Conservation (phyloP, 2,329 filamentous ascomycete genomes). For the Colletotrichum musicola region DNA sequence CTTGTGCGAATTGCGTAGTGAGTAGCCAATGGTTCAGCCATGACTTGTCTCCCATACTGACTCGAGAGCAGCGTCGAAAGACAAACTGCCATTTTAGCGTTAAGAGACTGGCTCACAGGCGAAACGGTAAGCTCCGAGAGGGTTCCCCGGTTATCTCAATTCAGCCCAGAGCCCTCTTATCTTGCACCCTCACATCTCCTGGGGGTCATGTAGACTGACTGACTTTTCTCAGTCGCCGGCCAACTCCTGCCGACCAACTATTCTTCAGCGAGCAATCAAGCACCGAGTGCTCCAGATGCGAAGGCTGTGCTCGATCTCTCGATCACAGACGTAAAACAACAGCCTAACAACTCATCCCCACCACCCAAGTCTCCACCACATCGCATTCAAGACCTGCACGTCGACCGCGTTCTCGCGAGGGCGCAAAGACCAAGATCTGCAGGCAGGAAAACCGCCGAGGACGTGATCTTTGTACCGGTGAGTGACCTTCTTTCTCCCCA, state of each 20-base stretch:
- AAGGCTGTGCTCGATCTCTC: conserved; percentile 26
- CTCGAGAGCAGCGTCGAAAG: conserved; percentile 26
- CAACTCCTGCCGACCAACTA: conserved; percentile 37
- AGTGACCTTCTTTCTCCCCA: not conserved
- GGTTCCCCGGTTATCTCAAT: not conserved
- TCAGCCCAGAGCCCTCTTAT: not conserved
- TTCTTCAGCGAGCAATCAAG: conserved; percentile 1
- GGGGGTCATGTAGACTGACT: not conserved
- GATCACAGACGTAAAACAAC: not conserved
- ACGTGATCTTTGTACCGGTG: conserved; percentile 44
- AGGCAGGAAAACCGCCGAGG: conserved; percentile 30
- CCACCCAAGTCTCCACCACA: conserved; percentile 2
- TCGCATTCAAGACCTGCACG: conserved; percentile 44
- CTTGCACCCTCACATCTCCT: not conserved
- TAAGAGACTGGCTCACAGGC: conserved; percentile 42
- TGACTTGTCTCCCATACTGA: not conserved
- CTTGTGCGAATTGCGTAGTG: conserved; percentile 48
- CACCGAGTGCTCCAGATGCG: conserved; percentile 8
- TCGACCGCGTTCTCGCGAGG: conserved; percentile 44
- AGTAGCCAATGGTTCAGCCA: conserved; percentile 2
- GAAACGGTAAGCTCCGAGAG: conserved; percentile 39
- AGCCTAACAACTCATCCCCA: not conserved
- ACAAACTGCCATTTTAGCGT: conserved; percentile 44
- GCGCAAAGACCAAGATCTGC: conserved; percentile 31
- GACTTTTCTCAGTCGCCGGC: conserved; percentile 16